Percentiles rank a stretch among this genome's conserved stretches.
These are phyloP conservation scores for Botrytis aclada DNA, from an alignment of 2,329 filamentous ascomycete genomes.

Conservation along the genomic window DNA sequence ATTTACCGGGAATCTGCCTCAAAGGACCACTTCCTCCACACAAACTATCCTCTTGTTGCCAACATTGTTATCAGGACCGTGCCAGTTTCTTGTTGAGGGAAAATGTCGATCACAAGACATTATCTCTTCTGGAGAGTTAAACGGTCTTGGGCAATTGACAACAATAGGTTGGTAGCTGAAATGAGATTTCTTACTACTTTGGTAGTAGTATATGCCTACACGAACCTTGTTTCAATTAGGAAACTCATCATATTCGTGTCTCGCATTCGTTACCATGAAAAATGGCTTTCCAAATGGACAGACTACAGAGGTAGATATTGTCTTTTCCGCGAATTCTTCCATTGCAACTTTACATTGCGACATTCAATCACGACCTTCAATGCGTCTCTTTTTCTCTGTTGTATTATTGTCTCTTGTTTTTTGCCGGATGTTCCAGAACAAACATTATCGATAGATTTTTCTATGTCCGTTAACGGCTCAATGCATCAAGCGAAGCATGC, in stretches of 20 bases:
- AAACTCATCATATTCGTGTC: neutral
- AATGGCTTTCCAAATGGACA: neutral
- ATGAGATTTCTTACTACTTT: slow-evolving; percentile 1
- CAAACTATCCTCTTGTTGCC: neutral
- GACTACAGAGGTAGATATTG: neutral
- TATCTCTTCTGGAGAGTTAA: slow-evolving; percentile 4
- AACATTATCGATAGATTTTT: neutral
- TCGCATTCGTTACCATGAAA: neutral
- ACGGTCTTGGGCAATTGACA: neutral
- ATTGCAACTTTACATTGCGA: neutral
- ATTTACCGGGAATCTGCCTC: neutral
- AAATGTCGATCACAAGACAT: slow-evolving; percentile 13
- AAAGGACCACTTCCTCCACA: neutral
- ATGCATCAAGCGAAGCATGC: slow-evolving; percentile 27
- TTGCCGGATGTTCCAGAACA: neutral
- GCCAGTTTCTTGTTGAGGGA: neutral
- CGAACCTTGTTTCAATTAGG: neutral
- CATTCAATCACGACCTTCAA: neutral
- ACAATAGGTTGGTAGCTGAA: slow-evolving; percentile 2
- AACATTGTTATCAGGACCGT: slow-evolving; percentile 13
- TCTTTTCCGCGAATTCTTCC: neutral
- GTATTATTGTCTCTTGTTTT: neutral
- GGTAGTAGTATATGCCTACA: slow-evolving; percentile 8
- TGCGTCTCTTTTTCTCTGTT: neutral
- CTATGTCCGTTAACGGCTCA: slow-evolving; percentile 35